phyloP scores from a whole-genome alignment of 176 grass and related monocot genomes.

The Metroxylon sagu region DNA sequence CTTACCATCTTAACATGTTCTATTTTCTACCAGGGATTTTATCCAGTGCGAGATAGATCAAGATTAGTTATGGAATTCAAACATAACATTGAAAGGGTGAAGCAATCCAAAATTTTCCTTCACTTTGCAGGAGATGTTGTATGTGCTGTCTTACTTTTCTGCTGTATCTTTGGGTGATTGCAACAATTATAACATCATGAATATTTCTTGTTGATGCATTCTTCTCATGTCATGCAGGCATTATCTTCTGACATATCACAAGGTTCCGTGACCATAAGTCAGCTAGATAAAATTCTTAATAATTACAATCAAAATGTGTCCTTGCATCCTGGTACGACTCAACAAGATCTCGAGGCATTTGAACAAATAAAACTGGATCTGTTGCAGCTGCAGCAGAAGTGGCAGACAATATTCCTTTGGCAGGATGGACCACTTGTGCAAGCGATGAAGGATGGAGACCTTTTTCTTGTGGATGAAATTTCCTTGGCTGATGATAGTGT shows the following conservation, averaged over 20 bases:
- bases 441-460: conserved; percentile 88
- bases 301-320: conserved; percentile 34
- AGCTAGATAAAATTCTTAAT: conserved; percentile 47
- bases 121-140: conserved; percentile 44
- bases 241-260: conserved; percentile 63
- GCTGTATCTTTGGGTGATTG: too few species aligned
- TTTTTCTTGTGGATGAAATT: conserved; percentile 92
- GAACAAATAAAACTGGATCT: conserved; percentile 64
- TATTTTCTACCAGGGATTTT: conserved; percentile 61
- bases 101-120: conserved; percentile 46
- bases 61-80: conserved; percentile 64
- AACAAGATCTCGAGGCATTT: conserved; percentile 46
- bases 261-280: conserved; percentile 37
- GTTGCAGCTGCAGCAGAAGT: conserved; percentile 61
- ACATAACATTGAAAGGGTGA: conserved; percentile 44
- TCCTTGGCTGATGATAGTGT: conserved; percentile 96
- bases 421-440: conserved; percentile 93
- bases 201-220: conserved; percentile 4
- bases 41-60: conserved; percentile 84
- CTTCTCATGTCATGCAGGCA: conserved; percentile 30
- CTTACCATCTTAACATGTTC: neutral
- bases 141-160: neutral
- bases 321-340: conserved; percentile 29
- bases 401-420: conserved; percentile 82
- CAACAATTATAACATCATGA: too few species aligned